Percentiles rank a stretch among this genome's conserved stretches.
Conservation (phyloP, 352 stramenopile genomes). For the Blastocystis sp. region DNA sequence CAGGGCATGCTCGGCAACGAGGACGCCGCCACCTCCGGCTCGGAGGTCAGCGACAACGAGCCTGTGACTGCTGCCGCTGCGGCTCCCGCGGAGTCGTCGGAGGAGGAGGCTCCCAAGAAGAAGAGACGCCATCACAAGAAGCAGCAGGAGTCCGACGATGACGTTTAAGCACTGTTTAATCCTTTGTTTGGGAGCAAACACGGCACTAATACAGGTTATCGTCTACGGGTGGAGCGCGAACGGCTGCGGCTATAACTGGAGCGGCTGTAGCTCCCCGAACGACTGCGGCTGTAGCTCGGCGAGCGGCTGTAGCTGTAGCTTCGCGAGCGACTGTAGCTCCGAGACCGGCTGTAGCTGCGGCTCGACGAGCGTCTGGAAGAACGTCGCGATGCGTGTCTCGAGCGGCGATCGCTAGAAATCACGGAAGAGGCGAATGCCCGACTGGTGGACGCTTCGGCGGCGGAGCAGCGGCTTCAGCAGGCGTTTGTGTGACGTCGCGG, state of each 20-base stretch:
- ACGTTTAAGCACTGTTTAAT: conserved; percentile 39
- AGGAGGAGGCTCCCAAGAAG: not conserved
- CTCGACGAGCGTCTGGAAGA: not conserved
- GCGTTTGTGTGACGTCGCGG: not conserved
- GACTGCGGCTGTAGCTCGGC: conserved; percentile 22
- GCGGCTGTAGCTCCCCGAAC: not conserved
- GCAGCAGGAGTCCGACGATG: conserved; percentile 54
- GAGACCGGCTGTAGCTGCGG: conserved; percentile 11
- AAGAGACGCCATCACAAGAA: conserved; percentile 38
- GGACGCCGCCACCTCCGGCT: conserved; percentile 41
- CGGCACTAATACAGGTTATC: too few species aligned
- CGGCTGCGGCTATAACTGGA: too few species aligned
- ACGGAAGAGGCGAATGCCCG: too few species aligned
- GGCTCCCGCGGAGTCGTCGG: not conserved
- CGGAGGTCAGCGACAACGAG: conserved; percentile 43
- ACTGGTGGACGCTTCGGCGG: not conserved
- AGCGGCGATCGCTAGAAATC: too few species aligned
- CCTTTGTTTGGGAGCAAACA: not conserved
- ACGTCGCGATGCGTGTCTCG: too few species aligned
- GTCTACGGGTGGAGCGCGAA: too few species aligned
- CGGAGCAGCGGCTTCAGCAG: conserved; percentile 41
- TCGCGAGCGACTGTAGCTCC: conserved; percentile 13
- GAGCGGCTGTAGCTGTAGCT: conserved; percentile 9
- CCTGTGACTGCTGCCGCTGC: not conserved
- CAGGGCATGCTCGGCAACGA: conserved; percentile 36